A percentile compares a stretch with the other conserved stretches of the same genome.
phyloP scores from a whole-genome alignment of 2,329 filamentous ascomycete species.

The Cladosporium sp. region DNA sequence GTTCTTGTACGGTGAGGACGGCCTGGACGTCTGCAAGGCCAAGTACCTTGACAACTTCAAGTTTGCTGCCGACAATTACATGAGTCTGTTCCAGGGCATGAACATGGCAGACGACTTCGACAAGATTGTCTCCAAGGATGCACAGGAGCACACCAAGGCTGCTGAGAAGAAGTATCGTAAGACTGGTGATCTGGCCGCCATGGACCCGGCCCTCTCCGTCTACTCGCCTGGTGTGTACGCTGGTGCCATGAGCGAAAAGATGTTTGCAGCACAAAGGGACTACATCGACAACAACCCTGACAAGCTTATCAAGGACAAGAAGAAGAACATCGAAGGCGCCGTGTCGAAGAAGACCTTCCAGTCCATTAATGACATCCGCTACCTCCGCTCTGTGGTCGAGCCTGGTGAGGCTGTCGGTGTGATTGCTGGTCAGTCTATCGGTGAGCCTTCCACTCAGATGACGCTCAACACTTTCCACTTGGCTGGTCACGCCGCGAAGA shows the following conservation, averaged over 20 bases:
- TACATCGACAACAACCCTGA: conserved; percentile 76
- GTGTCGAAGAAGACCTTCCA: conserved; percentile 71
- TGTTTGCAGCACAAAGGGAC: conserved; percentile 65
- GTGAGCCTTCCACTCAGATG: conserved; percentile 98
- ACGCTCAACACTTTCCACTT: conserved; percentile 99
- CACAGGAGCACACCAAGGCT: conserved; percentile 57
- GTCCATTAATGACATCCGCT: conserved; percentile 83
- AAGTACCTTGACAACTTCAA: conserved; percentile 87
- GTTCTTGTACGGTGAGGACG: conserved; percentile 95
- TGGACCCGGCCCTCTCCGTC: conserved; percentile 70
- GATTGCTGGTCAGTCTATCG: conserved; percentile 91
- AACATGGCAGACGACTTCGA: conserved; percentile 53
- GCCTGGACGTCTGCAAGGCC: conserved; percentile 88
- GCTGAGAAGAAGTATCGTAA: conserved; percentile 78
- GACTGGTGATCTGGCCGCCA: conserved; percentile 60
- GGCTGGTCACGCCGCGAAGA: conserved; percentile 95
- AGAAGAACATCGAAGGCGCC: conserved; percentile 40
- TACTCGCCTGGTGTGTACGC: conserved; percentile 73
- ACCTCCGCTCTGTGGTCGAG: conserved; percentile 85
- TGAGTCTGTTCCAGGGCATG: conserved; percentile 73
- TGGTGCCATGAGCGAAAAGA: conserved; percentile 85
- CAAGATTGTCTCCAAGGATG: conserved; percentile 64
- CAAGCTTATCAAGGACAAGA: conserved; percentile 57
- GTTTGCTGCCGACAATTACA: conserved; percentile 82
- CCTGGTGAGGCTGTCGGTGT: conserved; percentile 96